Evolutionary conservation across 73 alveolate genomes (phyloP).

Genomic region (Paramecium sexaurelia): DNA sequence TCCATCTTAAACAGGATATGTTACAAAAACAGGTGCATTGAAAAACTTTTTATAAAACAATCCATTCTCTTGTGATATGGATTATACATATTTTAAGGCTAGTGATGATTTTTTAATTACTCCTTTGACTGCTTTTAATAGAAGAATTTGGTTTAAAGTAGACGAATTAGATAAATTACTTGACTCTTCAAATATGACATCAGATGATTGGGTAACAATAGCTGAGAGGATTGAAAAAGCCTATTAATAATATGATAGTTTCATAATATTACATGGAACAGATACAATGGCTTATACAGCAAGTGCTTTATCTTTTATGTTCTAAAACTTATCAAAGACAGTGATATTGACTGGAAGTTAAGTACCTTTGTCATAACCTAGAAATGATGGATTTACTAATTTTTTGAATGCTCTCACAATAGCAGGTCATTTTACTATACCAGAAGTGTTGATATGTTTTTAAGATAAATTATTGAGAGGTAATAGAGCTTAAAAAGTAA

Average conservation of each 20-base stretch:
- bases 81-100: conserved; percentile 56
- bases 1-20: conserved; percentile 57
- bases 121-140: conserved; percentile 70
- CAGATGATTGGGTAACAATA: conserved; percentile 86
- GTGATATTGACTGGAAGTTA: conserved; percentile 91
- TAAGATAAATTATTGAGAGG: conserved; percentile 82
- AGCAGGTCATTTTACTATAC: conserved; percentile 87
- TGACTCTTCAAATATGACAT: conserved; percentile 89
- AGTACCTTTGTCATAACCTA: conserved; percentile 81
- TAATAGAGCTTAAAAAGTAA: conserved; percentile 78
- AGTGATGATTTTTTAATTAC: conserved; percentile 68
- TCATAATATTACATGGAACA: conserved; percentile 93
- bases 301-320: conserved; percentile 96
- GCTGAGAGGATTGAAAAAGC: conserved; percentile 81
- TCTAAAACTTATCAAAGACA: conserved; percentile 87
- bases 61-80: conserved; percentile 63
- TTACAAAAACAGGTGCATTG: conserved; percentile 49
- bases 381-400: conserved; percentile 86
- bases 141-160: conserved; percentile 73
- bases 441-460: conserved; percentile 86
- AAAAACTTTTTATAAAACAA: conserved; percentile 40
- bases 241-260: conserved; percentile 90
- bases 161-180: conserved; percentile 75
- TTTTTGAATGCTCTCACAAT: conserved; percentile 80
- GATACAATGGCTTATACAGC: conserved; percentile 99